Percentiles rank a stretch among this genome's conserved stretches.
Evolutionary conservation across 768 basidiomycete species (phyloP).

Genomic region (Lentinula sp.): DNA sequence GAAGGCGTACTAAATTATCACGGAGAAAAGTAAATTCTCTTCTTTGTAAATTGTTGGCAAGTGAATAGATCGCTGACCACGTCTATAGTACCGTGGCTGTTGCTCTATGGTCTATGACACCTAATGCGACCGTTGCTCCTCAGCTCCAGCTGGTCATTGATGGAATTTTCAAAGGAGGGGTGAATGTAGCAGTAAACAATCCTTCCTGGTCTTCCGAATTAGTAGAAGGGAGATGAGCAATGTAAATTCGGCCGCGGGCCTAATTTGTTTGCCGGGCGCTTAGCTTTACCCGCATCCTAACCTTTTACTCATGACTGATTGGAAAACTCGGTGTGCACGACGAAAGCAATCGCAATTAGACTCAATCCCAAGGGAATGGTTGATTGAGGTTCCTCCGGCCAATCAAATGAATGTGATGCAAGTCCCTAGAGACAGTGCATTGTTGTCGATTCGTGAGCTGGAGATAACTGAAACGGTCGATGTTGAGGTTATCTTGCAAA

Average conservation of each 20-base stretch:
- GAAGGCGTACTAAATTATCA: constrained; percentile 72
- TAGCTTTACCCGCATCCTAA: background rate
- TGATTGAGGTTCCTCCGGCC: constrained; percentile 32
- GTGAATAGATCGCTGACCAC: background rate
- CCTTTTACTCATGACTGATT: constrained; percentile 2
- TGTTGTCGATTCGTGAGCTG: constrained; percentile 48
- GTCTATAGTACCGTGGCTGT: constrained; percentile 45
- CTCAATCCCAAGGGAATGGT: constrained; percentile 51
- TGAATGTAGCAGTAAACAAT: constrained; percentile 33
- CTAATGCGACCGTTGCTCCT: constrained; percentile 23
- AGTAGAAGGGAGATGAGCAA: background rate
- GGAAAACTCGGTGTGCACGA: constrained; percentile 3
- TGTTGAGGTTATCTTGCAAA: constrained; percentile 33
- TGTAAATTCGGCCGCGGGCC: background rate
- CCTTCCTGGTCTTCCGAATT: constrained; percentile 5
- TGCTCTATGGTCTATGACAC: constrained; percentile 42
- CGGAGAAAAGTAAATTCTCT: constrained; percentile 55
- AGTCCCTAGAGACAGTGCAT: constrained; percentile 42
- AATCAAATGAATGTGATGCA: constrained; percentile 41
- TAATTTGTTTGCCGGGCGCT: background rate
- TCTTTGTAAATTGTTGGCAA: background rate
- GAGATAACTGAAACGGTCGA: constrained; percentile 53
- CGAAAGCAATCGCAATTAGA: constrained; percentile 44
- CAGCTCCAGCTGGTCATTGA: constrained; percentile 32
- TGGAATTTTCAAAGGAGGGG: constrained; percentile 38